A percentile compares a stretch with the other conserved stretches of the same genome.
Conservation (phyloP, 2,329 filamentous ascomycete species). For the Tolypocladium pustulatum region DNA sequence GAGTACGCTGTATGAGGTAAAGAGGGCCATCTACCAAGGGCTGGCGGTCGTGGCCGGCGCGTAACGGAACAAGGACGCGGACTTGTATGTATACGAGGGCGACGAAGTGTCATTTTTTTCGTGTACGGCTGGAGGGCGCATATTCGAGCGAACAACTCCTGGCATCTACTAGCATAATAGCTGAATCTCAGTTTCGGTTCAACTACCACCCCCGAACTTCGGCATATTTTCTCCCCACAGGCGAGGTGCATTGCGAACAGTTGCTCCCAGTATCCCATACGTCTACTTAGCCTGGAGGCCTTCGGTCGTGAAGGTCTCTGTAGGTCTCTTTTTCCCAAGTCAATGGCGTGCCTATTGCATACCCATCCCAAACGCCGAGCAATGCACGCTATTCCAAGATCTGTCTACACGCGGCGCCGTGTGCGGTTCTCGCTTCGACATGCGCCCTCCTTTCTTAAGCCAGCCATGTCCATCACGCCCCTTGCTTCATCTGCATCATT, state of each 20-base stretch:
- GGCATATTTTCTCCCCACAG: not conserved
- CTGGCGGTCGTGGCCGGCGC: slow-evolving; percentile 79
- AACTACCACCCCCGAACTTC: too few relatives aligned
- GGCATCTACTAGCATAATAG: not conserved
- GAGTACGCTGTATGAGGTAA: slow-evolving; percentile 77
- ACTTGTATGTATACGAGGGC: not conserved
- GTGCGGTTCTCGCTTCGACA: not conserved
- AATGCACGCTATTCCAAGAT: slow-evolving; percentile 20
- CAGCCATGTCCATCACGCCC: not conserved
- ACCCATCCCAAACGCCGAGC: slow-evolving; percentile 19
- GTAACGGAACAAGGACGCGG: slow-evolving; percentile 21
- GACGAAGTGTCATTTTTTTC: not conserved
- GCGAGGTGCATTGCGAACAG: not conserved
- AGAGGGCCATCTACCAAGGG: slow-evolving; percentile 85
- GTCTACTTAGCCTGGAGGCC: not conserved
- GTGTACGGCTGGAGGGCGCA: not conserved
- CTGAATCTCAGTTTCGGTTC: not conserved
- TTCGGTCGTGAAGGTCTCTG: not conserved
- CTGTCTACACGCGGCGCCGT: not conserved
- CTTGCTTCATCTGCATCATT: slow-evolving; percentile 44
- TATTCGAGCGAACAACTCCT: not conserved
- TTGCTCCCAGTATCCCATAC: not conserved
- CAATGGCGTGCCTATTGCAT: slow-evolving; percentile 2
- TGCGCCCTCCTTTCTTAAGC: not conserved
- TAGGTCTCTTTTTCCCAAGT: not conserved